Evolutionary conservation across 1,284 basidiomycete species (phyloP).

Genomic region (Heimioporus punctisporus): DNA sequence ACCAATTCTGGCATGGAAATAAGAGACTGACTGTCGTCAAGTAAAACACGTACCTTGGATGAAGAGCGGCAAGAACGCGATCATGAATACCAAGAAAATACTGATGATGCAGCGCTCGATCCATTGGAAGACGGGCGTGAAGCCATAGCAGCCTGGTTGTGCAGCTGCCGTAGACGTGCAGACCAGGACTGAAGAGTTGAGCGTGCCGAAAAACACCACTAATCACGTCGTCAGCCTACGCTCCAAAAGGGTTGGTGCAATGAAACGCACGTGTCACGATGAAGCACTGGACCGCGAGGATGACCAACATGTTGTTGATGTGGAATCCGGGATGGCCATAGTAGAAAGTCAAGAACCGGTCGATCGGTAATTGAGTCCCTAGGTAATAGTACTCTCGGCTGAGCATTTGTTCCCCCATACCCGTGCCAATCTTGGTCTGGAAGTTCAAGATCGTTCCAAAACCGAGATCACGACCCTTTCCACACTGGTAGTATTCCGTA

Average conservation of each 20-base stretch:
- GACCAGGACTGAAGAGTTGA: constrained; percentile 79
- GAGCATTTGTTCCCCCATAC: constrained; percentile 99
- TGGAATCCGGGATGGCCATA: constrained; percentile 99
- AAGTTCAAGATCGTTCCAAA: constrained; percentile 99
- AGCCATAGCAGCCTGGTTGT: constrained; percentile 88
- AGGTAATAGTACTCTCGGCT: constrained; percentile 99
- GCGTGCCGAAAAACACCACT: constrained; percentile 93
- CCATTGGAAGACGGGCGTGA: constrained; percentile 90
- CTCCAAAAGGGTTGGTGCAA: background rate
- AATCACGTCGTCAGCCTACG: constrained; percentile 17
- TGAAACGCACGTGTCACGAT: constrained; percentile 73
- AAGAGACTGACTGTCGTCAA: constrained; percentile 8
- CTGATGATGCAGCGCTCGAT: constrained; percentile 94
- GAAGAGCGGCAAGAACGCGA: constrained; percentile 92
- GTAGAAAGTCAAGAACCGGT: constrained; percentile 99
- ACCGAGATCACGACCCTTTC: constrained; percentile 98
- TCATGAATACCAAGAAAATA: constrained; percentile 97
- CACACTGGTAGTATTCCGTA: constrained; percentile 98
- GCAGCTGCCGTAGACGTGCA: constrained; percentile 80
- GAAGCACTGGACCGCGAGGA: constrained; percentile 93
- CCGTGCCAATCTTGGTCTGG: constrained; percentile 99
- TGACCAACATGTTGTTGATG: constrained; percentile 99
- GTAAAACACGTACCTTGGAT: constrained; percentile 71
- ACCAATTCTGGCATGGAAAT: constrained; percentile 71
- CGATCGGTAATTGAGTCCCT: constrained; percentile 98